phyloP scores from a whole-genome alignment of 306 rosid genomes.

The Citrullus amarus region DNA sequence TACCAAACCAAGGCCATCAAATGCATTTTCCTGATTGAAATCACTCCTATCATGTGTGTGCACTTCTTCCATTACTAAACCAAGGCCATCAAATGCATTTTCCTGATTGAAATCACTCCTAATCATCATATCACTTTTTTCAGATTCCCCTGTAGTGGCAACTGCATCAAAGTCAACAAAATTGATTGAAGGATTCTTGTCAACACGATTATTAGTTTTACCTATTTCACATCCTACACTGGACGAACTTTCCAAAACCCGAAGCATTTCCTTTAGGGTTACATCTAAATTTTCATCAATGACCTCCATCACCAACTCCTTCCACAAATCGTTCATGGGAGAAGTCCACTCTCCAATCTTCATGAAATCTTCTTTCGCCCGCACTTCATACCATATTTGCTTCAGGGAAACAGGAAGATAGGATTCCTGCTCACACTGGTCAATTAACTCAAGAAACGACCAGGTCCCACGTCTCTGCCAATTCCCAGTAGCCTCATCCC shows the following conservation, averaged over 20 bases:
- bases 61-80: not conserved
- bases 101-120: constrained; percentile 6
- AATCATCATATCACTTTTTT: constrained; percentile 1
- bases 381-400: constrained; percentile 82
- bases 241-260: constrained; percentile 14
- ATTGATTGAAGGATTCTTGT: constrained; percentile 2
- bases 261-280: constrained; percentile 24
- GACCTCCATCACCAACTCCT: constrained; percentile 36
- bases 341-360: constrained; percentile 57
- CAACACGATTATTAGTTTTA: constrained; percentile 10
- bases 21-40: not conserved
- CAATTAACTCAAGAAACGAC: constrained; percentile 62
- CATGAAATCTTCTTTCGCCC: constrained; percentile 24
- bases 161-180: constrained; percentile 6
- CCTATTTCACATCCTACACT: constrained; percentile 12
- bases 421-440: constrained; percentile 29
- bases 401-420: constrained; percentile 44
- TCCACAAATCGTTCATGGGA: constrained; percentile 42
- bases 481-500: constrained; percentile 43
- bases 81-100: constrained; percentile 9
- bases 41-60: constrained; percentile 4
- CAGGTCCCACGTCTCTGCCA: constrained; percentile 63
- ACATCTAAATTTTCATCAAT: constrained; percentile 28
- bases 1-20: constrained; percentile 7
- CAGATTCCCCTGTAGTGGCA: not conserved